Conservation (phyloP, 371 early-diverging fungal genomes). For the Catenaria anguillulae region DNA sequence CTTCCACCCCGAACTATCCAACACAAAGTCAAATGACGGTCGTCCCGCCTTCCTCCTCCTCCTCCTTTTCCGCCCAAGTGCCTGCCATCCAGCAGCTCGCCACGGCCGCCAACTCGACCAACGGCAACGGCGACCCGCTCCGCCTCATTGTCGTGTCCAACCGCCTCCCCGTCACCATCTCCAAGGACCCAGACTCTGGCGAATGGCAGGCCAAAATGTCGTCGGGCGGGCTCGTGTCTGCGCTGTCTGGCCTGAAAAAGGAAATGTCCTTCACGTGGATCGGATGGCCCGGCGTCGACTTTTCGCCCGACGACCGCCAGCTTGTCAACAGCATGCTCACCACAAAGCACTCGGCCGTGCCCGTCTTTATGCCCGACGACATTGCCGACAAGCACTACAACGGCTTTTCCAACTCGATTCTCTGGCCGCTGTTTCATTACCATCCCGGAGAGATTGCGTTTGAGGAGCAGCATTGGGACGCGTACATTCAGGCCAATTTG, state of each 20-base stretch:
- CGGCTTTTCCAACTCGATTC: slow-evolving; percentile 96
- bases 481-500: slow-evolving; percentile 82
- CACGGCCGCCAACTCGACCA: too few species aligned
- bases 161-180: slow-evolving; percentile 94
- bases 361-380: slow-evolving; percentile 94
- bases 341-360: slow-evolving; percentile 74
- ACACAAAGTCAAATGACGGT: too few species aligned
- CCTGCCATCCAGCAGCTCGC: too few species aligned
- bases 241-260: slow-evolving; percentile 83
- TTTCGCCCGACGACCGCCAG: slow-evolving; percentile 66
- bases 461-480: slow-evolving; percentile 84
- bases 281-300: slow-evolving; percentile 43
- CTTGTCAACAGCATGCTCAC: slow-evolving; percentile 53
- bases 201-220: slow-evolving; percentile 69
- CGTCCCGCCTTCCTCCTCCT: too few species aligned
- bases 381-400: slow-evolving; percentile 96
- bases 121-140: too few species aligned
- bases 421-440: slow-evolving; percentile 98
- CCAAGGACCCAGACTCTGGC: slow-evolving; percentile 35
- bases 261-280: slow-evolving; percentile 97
- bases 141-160: slow-evolving; percentile 98
- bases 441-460: slow-evolving; percentile 93
- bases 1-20: too few species aligned
- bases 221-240: slow-evolving; percentile 96
- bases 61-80: too few species aligned